Evolutionary conservation across 768 basidiomycete genomes (phyloP), one percentile per base, ranked within the genome.

Genomic region (Pisolithus microcarpus): DNA sequence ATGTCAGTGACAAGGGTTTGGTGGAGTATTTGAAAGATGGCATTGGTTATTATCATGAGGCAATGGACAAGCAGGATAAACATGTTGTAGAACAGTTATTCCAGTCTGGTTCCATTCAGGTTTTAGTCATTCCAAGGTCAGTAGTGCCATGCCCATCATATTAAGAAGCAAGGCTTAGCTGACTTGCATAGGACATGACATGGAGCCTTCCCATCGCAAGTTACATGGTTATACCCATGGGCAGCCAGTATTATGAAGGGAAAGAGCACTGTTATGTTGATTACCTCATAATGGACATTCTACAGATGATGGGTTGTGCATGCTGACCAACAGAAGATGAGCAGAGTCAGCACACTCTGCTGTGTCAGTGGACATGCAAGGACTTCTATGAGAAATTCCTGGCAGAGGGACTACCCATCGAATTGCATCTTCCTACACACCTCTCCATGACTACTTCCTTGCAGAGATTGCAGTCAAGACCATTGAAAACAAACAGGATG

Each of bases 351-450:
- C 97, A 94, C 61, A 87, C 98, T 3, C 72, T 97, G 37, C 96
- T 99, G 93, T 92, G 91, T 61, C 95, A 98, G 60, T 90, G 95
- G 67, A 95, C 91, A 0, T 79, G 94, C 34, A 99, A 98, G 68
- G 95, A 98, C 65, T 99, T 98, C 69, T 98, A 94, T 78, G 95
- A 93, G 72, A 98, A 97, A 68, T 98, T 98, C 80, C 67, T 99
- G 46, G 85, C 85, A 1, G 94, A 98, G 65, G 96, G 95, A n/a
- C 71, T 99, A 24, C 96, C 95, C 6, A 96, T 98, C 57, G 96
- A 99, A 66, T 94, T 90, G 0, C 92, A 95, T 65, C 71, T 98
- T 4, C 84, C 93, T 1, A 91, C 90, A 0, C 86, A 92, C 64
- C 72, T 52, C 72, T 99, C 1, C 95, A 97, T 60, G 96, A 98